Conservation (phyloP, 176 grass and related monocot species). For the sorghum (Sorghum bicolor) region Sorghum_bicolor_NCBIv3 NC_012872.2:65523501-65524000, state of each 20-base stretch:
- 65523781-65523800: constrained; percentile 88
- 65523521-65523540: constrained; percentile 78
- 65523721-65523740: constrained; percentile 93
- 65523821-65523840: constrained; percentile 52
- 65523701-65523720: constrained; percentile 86
- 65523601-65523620: constrained; percentile 78
- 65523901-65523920: not conserved
- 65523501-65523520: constrained; percentile 88
- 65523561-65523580: constrained; percentile 97
- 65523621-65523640: constrained; percentile 69
- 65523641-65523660: constrained; percentile 93
- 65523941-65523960: constrained; percentile 48
- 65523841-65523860: constrained; percentile 29
- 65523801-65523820: constrained; percentile 83
- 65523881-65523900: constrained; percentile 7
- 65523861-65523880: constrained; percentile 32
- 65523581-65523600: constrained; percentile 98
- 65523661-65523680: constrained; percentile 88
- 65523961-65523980: constrained; percentile 39
- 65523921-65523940: constrained; percentile 1
- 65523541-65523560: constrained; percentile 73
- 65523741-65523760: constrained; percentile 73
- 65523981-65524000: constrained; percentile 4
- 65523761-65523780: constrained; percentile 77
- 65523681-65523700: constrained; percentile 94